Evolutionary conservation across 1,139 yeast genomes (phyloP).

Genomic region (Geotrichum cucujoidarum): DNA sequence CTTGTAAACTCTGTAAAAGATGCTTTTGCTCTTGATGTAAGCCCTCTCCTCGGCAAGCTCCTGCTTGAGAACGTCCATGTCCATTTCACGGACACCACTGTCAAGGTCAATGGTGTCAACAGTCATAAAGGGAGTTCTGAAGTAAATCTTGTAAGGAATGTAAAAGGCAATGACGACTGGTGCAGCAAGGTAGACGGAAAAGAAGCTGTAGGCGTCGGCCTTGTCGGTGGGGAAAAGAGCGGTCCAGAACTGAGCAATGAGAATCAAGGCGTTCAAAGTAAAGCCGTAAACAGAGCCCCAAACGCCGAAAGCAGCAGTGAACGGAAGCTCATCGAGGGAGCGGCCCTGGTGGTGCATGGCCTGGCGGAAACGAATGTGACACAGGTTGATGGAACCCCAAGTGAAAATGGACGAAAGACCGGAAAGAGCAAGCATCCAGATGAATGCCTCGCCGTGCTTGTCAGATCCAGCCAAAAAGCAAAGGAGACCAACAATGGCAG

Average conservation of each 20-base stretch:
- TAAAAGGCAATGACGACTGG: conserved; percentile 45
- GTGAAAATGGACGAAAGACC: conserved; percentile 75
- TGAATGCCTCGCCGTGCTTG: conserved; percentile 61
- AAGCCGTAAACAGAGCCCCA: conserved; percentile 67
- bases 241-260: conserved; percentile 57
- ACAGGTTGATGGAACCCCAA: conserved; percentile 66
- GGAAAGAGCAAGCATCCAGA: conserved; percentile 73
- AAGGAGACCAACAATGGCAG: conserved; percentile 58
- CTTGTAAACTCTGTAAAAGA: conserved; percentile 36
- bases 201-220: conserved; percentile 42
- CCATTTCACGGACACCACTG: conserved; percentile 48
- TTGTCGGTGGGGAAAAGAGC: conserved; percentile 60
- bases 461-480: conserved; percentile 67
- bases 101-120: conserved; percentile 48
- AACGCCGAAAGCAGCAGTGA: conserved; percentile 64
- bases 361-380: conserved; percentile 57
- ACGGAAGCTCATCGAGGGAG: conserved; percentile 60
- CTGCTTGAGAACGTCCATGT: conserved; percentile 45
- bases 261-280: conserved; percentile 51
- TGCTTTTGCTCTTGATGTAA: conserved; percentile 34
- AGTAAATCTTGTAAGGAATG: conserved; percentile 45
- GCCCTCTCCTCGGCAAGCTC: conserved; percentile 47
- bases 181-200: conserved; percentile 47
- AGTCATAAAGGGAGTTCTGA: conserved; percentile 39
- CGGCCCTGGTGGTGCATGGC: conserved; percentile 61